Percentiles rank a stretch among this genome's conserved stretches.
Conservation (phyloP, 768 basidiomycete genomes). For the Lentinula detonsa region DNA sequence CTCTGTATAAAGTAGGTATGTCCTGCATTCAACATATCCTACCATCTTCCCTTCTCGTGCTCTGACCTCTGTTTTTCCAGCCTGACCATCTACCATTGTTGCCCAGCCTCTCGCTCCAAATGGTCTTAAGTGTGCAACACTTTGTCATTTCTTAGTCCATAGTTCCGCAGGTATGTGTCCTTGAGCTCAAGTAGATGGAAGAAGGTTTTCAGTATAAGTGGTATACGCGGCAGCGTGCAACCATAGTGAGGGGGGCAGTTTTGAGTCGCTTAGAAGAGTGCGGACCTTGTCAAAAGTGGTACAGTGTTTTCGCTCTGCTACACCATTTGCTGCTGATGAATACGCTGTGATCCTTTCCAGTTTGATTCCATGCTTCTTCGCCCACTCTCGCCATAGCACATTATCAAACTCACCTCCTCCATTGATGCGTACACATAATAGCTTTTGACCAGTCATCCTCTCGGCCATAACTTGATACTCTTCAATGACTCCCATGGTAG, state of each 20-base stretch:
- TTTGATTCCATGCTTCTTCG: slow-evolving; percentile 13
- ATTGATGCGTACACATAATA: not conserved
- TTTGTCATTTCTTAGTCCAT: too few species aligned
- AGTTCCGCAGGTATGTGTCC: too few species aligned
- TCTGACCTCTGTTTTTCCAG: not conserved
- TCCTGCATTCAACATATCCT: not conserved
- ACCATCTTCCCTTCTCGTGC: not conserved
- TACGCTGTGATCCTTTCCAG: slow-evolving; percentile 16
- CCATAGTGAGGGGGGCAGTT: not conserved
- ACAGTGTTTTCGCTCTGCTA: slow-evolving; percentile 11
- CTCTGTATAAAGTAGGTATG: too few species aligned
- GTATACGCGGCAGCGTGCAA: not conserved
- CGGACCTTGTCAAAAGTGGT: not conserved
- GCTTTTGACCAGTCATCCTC: not conserved
- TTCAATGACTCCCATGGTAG: slow-evolving; percentile 7
- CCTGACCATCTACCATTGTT: not conserved
- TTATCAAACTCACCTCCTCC: slow-evolving; percentile 19
- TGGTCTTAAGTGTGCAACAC: not conserved
- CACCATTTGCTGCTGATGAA: not conserved
- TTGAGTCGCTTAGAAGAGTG: not conserved
- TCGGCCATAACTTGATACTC: not conserved
- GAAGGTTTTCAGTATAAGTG: not conserved
- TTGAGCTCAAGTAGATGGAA: too few species aligned
- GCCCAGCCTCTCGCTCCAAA: not conserved
- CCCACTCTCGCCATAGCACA: slow-evolving; percentile 1